Evolutionary conservation across 2,329 filamentous ascomycete genomes (phyloP).

Genomic region (Zasmidium angulare): DNA sequence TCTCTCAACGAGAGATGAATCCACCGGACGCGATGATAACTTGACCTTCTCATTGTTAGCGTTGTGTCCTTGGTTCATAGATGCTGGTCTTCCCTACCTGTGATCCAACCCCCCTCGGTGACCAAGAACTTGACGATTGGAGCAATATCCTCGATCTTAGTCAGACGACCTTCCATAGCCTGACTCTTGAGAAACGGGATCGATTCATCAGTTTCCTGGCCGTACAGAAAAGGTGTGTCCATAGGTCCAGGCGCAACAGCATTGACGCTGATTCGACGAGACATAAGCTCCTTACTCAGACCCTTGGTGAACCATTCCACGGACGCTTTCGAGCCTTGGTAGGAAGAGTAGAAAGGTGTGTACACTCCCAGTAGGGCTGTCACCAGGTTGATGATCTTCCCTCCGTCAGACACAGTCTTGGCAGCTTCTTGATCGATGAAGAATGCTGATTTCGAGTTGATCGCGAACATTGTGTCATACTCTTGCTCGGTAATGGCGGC

Average conservation of each 20-base stretch:
- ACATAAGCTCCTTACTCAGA: conserved; percentile 11
- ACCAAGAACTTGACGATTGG: conserved; percentile 15
- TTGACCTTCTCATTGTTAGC: neutral
- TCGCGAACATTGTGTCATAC: no score
- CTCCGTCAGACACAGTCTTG: no score
- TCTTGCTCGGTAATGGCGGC: no score
- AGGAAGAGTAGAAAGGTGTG: conserved; percentile 14
- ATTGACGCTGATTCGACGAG: conserved; percentile 13
- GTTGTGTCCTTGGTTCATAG: neutral
- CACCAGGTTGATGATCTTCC: no score
- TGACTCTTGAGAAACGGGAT: conserved; percentile 13
- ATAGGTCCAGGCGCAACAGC: conserved; percentile 15
- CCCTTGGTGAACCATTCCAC: conserved; percentile 18
- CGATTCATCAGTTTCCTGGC: conserved; percentile 9
- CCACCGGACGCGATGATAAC: neutral
- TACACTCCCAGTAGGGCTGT: conserved; percentile 14
- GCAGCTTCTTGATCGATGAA: no score
- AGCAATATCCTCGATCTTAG: conserved; percentile 13
- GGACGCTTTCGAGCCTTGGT: conserved; percentile 15
- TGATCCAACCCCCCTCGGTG: conserved; percentile 14
- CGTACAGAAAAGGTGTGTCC: conserved; percentile 17
- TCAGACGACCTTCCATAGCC: conserved; percentile 13
- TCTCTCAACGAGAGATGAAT: neutral
- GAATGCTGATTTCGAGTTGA: no score
- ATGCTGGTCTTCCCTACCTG: no score